These are phyloP conservation scores for Ophiocordyceps sinensis DNA, from an alignment of 2,329 filamentous ascomycete species.

Conservation along the genomic window DNA sequence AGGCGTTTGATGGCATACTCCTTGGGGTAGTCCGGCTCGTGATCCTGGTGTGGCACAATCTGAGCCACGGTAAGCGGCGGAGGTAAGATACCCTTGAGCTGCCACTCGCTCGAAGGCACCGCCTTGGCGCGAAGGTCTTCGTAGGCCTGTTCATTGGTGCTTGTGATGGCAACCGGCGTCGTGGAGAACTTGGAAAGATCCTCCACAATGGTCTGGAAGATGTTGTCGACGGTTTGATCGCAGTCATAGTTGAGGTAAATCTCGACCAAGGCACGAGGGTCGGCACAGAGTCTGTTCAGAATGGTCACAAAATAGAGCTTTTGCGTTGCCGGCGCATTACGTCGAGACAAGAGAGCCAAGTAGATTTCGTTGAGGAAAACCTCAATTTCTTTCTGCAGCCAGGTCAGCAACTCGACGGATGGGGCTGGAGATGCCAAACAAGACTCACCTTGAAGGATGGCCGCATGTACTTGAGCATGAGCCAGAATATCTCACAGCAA, in stretches of 20 bases:
- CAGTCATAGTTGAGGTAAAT: slow-evolving; percentile 98
- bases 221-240: slow-evolving; percentile 88
- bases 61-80: slow-evolving; percentile 72
- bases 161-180: slow-evolving; percentile 58
- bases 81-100: slow-evolving; percentile 69
- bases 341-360: slow-evolving; percentile 75
- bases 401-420: slow-evolving; percentile 10
- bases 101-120: slow-evolving; percentile 59
- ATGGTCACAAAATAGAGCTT: slow-evolving; percentile 86
- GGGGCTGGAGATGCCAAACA: not conserved
- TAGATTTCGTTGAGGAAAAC: slow-evolving; percentile 98
- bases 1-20: slow-evolving; percentile 89
- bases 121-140: slow-evolving; percentile 60
- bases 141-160: slow-evolving; percentile 71
- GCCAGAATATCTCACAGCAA: slow-evolving; percentile 93
- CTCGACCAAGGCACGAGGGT: slow-evolving; percentile 82
- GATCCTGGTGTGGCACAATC: slow-evolving; percentile 45
- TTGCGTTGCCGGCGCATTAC: slow-evolving; percentile 73
- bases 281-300: slow-evolving; percentile 67
- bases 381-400: slow-evolving; percentile 73
- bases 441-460: slow-evolving; percentile 70
- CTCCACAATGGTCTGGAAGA: slow-evolving; percentile 90
- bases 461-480: slow-evolving; percentile 88
- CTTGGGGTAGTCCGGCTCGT: slow-evolving; percentile 60
- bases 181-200: slow-evolving; percentile 82